phyloP scores from a whole-genome alignment of 2,329 filamentous ascomycete species.

The Alternaria sp. region DNA sequence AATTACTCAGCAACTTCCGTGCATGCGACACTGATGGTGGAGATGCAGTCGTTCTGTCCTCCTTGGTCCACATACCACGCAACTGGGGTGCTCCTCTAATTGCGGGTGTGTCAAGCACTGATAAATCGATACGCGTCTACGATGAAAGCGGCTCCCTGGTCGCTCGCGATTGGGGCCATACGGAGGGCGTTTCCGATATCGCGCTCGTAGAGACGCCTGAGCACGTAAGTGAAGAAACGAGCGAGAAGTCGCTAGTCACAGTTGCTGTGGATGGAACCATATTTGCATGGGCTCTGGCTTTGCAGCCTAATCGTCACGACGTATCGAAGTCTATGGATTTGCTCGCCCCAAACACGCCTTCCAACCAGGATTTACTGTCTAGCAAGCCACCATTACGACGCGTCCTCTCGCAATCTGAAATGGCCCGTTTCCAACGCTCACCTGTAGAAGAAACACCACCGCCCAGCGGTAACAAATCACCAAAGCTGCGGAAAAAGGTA shows the following conservation, averaged over 20 bases:
- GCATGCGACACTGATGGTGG: slow-evolving; percentile 80
- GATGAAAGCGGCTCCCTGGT: slow-evolving; percentile 81
- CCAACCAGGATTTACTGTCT: slow-evolving; percentile 44
- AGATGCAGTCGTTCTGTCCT: slow-evolving; percentile 85
- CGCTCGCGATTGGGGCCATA: slow-evolving; percentile 93
- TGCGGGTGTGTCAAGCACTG: slow-evolving; percentile 88
- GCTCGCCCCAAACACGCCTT: slow-evolving; percentile 41
- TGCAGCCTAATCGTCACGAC: slow-evolving; percentile 43
- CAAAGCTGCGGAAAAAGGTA: slow-evolving; percentile 62
- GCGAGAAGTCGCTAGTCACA: slow-evolving; percentile 58
- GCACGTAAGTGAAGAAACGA: slow-evolving; percentile 53
- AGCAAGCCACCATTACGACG: slow-evolving; percentile 78
- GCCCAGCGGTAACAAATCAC: slow-evolving; percentile 56
- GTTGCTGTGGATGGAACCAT: slow-evolving; percentile 61
- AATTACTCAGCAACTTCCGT: slow-evolving; percentile 77
- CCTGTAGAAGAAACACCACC: slow-evolving; percentile 50
- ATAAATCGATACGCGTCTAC: slow-evolving; percentile 94
- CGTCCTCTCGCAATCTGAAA: slow-evolving; percentile 84
- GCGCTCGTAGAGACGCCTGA: slow-evolving; percentile 63
- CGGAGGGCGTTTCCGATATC: slow-evolving; percentile 89
- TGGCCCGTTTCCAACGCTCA: slow-evolving; percentile 76
- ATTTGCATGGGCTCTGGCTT: slow-evolving; percentile 56
- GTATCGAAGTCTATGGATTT: slow-evolving; percentile 50
- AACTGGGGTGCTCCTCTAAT: slow-evolving; percentile 71
- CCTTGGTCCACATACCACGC: slow-evolving; percentile 70